Evolutionary conservation across 345 rosid genomes (phyloP), one percentile per base, ranked within the genome.

Genomic region (Eucalyptus curtisii): DNA sequence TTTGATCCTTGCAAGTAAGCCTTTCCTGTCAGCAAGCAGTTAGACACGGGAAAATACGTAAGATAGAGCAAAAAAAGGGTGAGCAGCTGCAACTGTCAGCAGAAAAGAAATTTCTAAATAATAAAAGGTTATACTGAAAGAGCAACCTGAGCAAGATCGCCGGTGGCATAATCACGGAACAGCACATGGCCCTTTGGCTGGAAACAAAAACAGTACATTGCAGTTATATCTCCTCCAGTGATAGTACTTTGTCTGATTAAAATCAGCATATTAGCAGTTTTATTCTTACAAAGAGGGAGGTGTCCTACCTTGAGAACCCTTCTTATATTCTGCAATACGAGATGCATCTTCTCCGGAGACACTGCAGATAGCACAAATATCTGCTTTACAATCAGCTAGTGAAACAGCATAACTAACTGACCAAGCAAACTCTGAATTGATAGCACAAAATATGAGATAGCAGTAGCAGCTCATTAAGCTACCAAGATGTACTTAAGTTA

Each of bases 321-420:
- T 87, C 82, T 93, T 88, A 96, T 92, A 89, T 97, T 96, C 90
- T 94, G 94, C 93, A 97, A 89, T 52, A 95, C 95, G 50, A 93
- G 88, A 88, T 96, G 92, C 99, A 97, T 96, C 94, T 95, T 96
- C 93, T 96, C 99, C 50, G 99, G 99, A 30, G 98, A 96, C 88
- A 96, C 96, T 91, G 99, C 99, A 92, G 99, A 96, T 91, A 96
- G 94, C 66, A 96, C 94, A 93, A 97, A 97, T 90, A 96, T 96
- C 98, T 97, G 94, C 95, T 95, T 94, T 92, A 93, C 92, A 93
- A 59, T 71, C 45, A 71, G 81, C 86, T 86, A 82, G 71, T 66
- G 57, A 61, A 50, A 89, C 82, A 89, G 88, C 71, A 82, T 85
- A 87, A 49, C 55, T 13, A 20, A 86, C 42, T 42, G 55, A 88